phyloP scores from a whole-genome alignment of 2,329 filamentous ascomycete genomes.

The Juglanconis oblonga region DNA sequence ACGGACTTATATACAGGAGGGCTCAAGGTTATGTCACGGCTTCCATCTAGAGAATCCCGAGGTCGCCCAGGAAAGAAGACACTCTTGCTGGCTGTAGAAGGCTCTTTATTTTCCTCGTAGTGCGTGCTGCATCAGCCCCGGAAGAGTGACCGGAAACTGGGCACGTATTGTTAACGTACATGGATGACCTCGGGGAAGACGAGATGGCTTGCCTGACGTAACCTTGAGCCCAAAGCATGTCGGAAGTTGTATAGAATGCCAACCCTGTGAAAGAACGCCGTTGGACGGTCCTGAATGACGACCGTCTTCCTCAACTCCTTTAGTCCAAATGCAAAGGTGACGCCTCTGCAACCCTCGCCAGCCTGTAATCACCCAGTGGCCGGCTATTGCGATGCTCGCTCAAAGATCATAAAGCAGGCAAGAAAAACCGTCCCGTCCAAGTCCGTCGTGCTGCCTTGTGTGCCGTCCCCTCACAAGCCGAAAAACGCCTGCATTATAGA shows the following conservation, averaged over 20 bases:
- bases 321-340: slow-evolving; percentile 29
- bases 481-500: slow-evolving; percentile 18
- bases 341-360: slow-evolving; percentile 19
- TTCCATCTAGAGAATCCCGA: slow-evolving; percentile 15
- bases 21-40: slow-evolving; percentile 21
- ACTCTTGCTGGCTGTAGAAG: slow-evolving; percentile 15
- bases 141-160: slow-evolving; percentile 39
- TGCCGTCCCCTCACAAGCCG: slow-evolving; percentile 16
- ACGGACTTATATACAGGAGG: slow-evolving; percentile 40
- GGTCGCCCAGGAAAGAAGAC: slow-evolving; percentile 6
- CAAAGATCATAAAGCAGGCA: slow-evolving; percentile 18
- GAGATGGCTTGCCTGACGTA: slow-evolving; percentile 66
- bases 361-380: slow-evolving; percentile 16
- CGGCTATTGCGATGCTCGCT: slow-evolving; percentile 23
- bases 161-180: slow-evolving; percentile 61
- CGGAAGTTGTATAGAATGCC: slow-evolving; percentile 21
- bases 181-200: slow-evolving; percentile 59
- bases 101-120: slow-evolving; percentile 21
- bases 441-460: slow-evolving; percentile 20
- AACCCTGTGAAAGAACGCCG: slow-evolving; percentile 18
- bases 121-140: slow-evolving; percentile 50
- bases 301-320: slow-evolving; percentile 17
- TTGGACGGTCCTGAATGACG: slow-evolving; percentile 20
- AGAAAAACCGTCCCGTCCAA: slow-evolving; percentile 9
- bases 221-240: slow-evolving; percentile 36